Evolutionary conservation across 345 rosid genomes (phyloP), one percentile per base, ranked within the genome.

Genomic region (Firmiana major): DNA sequence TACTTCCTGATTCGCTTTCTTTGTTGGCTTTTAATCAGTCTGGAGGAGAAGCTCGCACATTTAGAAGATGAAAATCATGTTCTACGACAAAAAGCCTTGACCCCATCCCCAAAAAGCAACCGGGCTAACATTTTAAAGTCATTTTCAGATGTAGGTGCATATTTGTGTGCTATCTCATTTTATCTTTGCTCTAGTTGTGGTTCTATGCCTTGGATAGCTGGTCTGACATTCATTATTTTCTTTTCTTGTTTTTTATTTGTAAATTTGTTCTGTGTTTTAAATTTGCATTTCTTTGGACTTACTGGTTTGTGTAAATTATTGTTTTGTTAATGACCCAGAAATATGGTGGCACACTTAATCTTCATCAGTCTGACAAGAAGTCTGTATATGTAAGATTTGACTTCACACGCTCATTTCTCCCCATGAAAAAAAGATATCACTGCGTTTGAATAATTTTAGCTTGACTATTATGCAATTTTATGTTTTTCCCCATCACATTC

Each of bases 31-130:
- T 19, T 54, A 64, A 72, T 78, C 80, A 93, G 98, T 75, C 91
- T 93, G 57, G 94, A 87, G 85, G 87, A 87, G 81, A 95, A 89
- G 85, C 90, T 93, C 71, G 84, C 92, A 45, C 89, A 80, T 78
- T 19, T 89, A 69, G 99, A 95, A 81, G 89, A 91, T 77, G 99
- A 95, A 85, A 95, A 93, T 85, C 96, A 82, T 75, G 91, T 91
- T 67, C 83, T 95, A 80, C 86, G 93, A 79, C 97, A 93, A 83
- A 93, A 89, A 78, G 87, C 97, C 40, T 70, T 92, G 76, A 86
- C 81, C 79, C 78, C 75, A 63, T 64, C 97, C 78, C 87, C 94
- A 12, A 90, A 83, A 77, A 83, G 80, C 78, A 84, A 79, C 76
- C 90, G 88, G 8, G 3, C 84, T 74, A 78, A 79, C 81, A 57